These are phyloP conservation scores for Speleostelium caveatum DNA, from an alignment of 78 protist genomes.

Conservation along the genomic window DNA sequence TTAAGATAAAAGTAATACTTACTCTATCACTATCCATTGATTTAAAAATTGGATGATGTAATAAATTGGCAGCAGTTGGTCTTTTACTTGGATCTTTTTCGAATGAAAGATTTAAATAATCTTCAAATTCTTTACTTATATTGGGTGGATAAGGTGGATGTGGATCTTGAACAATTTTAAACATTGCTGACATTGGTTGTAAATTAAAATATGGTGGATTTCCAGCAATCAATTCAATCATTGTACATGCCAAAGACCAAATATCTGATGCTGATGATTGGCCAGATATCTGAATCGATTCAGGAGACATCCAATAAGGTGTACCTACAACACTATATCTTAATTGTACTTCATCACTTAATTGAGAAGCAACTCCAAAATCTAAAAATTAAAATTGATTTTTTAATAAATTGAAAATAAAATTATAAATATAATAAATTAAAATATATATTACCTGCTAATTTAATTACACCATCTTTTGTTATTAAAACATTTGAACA, in stretches of 20 bases:
- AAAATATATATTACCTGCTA: conserved; percentile 89
- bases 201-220: conserved; percentile 96
- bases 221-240: conserved; percentile 96
- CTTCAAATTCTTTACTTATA: conserved; percentile 61
- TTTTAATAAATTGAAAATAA: conserved; percentile 86
- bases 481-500: conserved; percentile 91
- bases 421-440: conserved; percentile 34
- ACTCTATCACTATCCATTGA: background rate
- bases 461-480: conserved; percentile 85
- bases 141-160: conserved; percentile 94
- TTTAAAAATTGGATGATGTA: conserved; percentile 71
- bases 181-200: conserved; percentile 95
- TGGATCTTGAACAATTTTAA: conserved; percentile 95
- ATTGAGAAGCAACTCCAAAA: conserved; percentile 72
- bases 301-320: conserved; percentile 95
- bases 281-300: conserved; percentile 94
- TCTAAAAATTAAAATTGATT: too few relatives aligned
- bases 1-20: background rate
- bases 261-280: conserved; percentile 91
- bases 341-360: conserved; percentile 43
- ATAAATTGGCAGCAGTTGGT: conserved; percentile 61
- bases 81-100: conserved; percentile 85
- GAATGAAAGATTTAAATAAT: conserved; percentile 89
- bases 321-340: conserved; percentile 93
- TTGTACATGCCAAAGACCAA: conserved; percentile 96